A percentile compares a stretch with the other conserved stretches of the same genome.
Conservation (phyloP, 176 grass and related monocot genomes). For the Carex cristatella region DNA sequence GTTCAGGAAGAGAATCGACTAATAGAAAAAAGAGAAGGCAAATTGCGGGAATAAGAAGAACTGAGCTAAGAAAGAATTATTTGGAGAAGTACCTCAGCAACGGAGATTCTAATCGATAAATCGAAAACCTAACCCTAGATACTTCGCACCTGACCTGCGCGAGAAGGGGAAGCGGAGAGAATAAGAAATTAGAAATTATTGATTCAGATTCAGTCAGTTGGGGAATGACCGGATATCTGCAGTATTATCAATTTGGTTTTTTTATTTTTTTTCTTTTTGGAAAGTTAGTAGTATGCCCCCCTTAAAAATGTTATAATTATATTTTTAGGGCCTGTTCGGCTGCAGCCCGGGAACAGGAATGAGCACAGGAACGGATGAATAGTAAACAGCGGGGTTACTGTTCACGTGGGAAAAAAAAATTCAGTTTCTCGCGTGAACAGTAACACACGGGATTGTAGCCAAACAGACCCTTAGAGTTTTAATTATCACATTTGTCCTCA, state of each 20-base stretch:
- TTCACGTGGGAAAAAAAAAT: too few relatives aligned
- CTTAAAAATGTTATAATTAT: not conserved
- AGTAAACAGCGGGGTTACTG: too few relatives aligned
- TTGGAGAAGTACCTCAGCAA: slow-evolving; percentile 18
- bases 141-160: not conserved
- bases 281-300: not conserved
- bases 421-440: too few relatives aligned
- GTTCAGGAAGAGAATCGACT: not conserved
- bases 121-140: slow-evolving; percentile 6
- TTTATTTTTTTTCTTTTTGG: not conserved
- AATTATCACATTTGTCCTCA: not conserved
- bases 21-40: not conserved
- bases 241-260: not conserved
- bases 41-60: not conserved
- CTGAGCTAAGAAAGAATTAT: not conserved
- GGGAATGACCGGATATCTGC: not conserved
- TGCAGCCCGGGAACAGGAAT: too few relatives aligned
- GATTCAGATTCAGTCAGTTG: not conserved
- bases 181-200: not conserved
- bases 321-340: not conserved
- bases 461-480: not conserved
- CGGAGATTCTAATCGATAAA: slow-evolving; percentile 3
- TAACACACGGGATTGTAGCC: too few relatives aligned
- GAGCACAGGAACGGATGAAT: too few relatives aligned
- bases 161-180: not conserved